Evolutionary conservation across 2,329 filamentous ascomycete genomes (phyloP).

Genomic region (Stenocarpella maydis): DNA sequence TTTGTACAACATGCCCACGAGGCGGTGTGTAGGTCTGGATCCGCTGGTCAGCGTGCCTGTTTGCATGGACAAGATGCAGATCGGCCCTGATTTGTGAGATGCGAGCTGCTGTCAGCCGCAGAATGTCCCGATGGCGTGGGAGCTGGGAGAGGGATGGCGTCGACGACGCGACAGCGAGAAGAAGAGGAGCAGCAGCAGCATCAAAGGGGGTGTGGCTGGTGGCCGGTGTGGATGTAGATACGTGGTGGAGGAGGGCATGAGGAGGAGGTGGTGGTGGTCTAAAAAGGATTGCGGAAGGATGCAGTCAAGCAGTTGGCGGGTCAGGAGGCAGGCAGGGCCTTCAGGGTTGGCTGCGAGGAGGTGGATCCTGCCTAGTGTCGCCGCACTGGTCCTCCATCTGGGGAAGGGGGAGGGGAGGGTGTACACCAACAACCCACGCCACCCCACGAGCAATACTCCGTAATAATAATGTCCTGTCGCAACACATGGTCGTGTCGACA

Average conservation of each 20-base stretch:
- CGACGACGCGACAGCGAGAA: no score
- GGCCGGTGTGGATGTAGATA: no score
- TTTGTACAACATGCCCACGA: constrained; percentile 5
- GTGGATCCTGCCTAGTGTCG: constrained; percentile 12
- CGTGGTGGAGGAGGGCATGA: no score
- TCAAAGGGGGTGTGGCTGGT: no score
- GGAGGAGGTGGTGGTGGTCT: no score
- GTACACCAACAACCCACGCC: no score
- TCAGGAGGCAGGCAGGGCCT: neutral
- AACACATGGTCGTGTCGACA: no score
- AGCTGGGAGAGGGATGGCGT: no score
- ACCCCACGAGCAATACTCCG: no score
- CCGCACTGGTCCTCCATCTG: neutral
- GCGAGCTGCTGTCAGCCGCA: constrained; percentile 10
- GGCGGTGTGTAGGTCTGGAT: neutral
- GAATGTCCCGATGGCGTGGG: neutral
- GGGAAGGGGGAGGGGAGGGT: constrained; percentile 4
- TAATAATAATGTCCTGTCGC: no score
- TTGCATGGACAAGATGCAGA: neutral
- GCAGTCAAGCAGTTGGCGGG: neutral
- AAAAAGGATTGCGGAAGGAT: no score
- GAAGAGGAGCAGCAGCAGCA: no score
- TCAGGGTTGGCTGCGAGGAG: constrained; percentile 6
- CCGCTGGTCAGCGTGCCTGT: neutral
- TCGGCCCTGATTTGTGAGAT: constrained; percentile 26